Evolutionary conservation across 2,329 filamentous ascomycete genomes (phyloP), one percentile per base, ranked within the genome.

Genomic region (Sclerotinia minor): DNA sequence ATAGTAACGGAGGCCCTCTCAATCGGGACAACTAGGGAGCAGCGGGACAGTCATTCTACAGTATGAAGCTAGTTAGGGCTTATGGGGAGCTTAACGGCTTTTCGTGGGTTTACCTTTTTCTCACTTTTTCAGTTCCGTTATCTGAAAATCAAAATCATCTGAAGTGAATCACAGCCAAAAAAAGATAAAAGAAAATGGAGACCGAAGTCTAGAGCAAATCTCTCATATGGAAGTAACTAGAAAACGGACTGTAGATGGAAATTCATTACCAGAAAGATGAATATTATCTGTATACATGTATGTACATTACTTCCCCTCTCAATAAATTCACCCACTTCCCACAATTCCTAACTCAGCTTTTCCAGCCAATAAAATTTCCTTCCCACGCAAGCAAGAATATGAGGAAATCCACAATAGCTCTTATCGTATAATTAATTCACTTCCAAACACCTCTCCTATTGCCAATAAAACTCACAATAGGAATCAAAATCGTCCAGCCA

Each of bases 1-100:
- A 54, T 54, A 54, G 52, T 54, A 54, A 54, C n/a, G 26, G 29
- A 19, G 52, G 52, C 52, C 29, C 52, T 35, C 52, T 54, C 29
- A 54, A 54, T 54, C 52, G 52, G 52, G 52, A 19, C 52, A 54
- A 54, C 32, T 54, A 35, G 52, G 52, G 52, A 29, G 35, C 52
- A 54, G 52, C 2, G 52, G 52, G 21, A 54, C 52, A 54, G 52
- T 54, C 52, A 54, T 54, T 35, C 52, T 54, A 35, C 35, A 54
- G 29, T 54, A 35, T 11, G 52, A 54, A 54, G 52, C 32, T 54
- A 26, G n/a, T 54, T 54, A 26, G 52, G 52, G n/a, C 5, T 54
- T 35, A 15, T 19, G 32, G 29, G 38, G 38, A 41, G 38, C 38
- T 41, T 41, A 15, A 15, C 38, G 38, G 38, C 38, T 41, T 5